Percentiles rank a stretch among this genome's conserved stretches.
phyloP scores from a whole-genome alignment of 345 rosid genomes.

The Jatropha curcas region DNA sequence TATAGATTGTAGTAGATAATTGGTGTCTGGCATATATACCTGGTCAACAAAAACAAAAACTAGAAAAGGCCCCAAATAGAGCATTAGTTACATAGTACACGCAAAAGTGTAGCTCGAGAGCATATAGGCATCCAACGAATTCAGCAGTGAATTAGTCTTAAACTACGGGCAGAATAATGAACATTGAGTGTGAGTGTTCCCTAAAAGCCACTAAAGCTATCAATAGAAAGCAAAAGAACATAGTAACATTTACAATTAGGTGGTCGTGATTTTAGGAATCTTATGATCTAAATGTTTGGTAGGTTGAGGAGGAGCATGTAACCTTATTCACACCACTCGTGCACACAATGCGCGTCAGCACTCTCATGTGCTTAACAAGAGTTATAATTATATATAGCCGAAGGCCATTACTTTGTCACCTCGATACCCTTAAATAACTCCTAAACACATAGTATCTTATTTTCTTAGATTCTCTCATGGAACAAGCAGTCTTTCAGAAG shows the following conservation, averaged over 20 bases:
- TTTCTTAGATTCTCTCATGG: too few relatives aligned
- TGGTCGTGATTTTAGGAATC: not conserved
- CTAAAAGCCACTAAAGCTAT: not conserved
- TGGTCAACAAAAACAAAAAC: not conserved
- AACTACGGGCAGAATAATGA: not conserved
- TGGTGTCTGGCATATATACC: constrained; percentile 1
- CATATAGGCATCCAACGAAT: constrained; percentile 1
- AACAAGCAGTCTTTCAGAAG: not conserved
- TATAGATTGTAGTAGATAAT: not conserved
- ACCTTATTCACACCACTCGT: too few relatives aligned
- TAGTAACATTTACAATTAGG: not conserved
- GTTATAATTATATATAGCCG: too few relatives aligned
- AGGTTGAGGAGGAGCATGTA: too few relatives aligned
- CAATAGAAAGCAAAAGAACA: constrained; percentile 3
- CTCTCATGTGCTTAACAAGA: too few relatives aligned
- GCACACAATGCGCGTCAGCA: not conserved
- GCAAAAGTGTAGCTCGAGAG: not conserved
- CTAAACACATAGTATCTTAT: too few relatives aligned
- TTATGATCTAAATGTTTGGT: not conserved
- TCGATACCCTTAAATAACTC: not conserved
- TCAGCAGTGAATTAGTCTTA: not conserved
- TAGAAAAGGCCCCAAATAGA: constrained; percentile 4
- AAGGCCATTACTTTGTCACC: too few relatives aligned
- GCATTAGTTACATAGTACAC: too few relatives aligned
- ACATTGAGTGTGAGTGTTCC: not conserved